Evolutionary conservation across 2,329 filamentous ascomycete genomes (phyloP), one percentile per base, ranked within the genome.

Genomic region (Phoma sp.): DNA sequence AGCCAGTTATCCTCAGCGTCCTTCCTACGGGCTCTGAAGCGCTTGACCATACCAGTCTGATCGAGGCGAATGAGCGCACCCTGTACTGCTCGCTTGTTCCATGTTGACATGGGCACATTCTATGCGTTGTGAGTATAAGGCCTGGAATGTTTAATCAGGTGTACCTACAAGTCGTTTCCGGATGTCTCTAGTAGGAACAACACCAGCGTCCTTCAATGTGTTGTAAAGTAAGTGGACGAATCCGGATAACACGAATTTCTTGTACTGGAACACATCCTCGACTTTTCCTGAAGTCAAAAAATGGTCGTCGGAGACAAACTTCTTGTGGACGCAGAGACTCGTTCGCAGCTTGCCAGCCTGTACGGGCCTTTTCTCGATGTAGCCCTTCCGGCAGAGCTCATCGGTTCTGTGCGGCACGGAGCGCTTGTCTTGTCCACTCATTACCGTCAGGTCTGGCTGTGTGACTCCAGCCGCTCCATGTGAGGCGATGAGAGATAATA

Each of bases 371-470:
- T 88, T 88, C 36, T 81, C 77, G 49, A 88, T 87, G 66, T 88
- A 88, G 0, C 85, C 85, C 60, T 84, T 86, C 32, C 76, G 70
- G 6, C 79, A 77, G 35, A 88, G 75, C 3, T 76, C 71, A 57
- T 87, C 83, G 3, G 86, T 88, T 35, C 86, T 78, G 57, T 83
- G 79, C 1, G 86, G 86, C 2, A 88, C 81, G 1, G 86, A 88
- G 40, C 85, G 80, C 67, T 88, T 88, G 68, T 88, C 85, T 71
- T 88, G 86, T 6, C 83, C 83, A 59, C 83, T 85, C 21, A 82
- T 63, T 47, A 72, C 75, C 36, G 80, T 78, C 33, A 88, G 71
- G 2, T 85, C 80, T 2, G 84, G 81, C 65, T 88, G 86, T 2
- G 82, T 68, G 39, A 88, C 82, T 6, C 86, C 86, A 15, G 76